Evolutionary conservation across 805 yeast species (phyloP), one percentile per base, ranked within the genome.

Genomic region (Komagataella ulmi): DNA sequence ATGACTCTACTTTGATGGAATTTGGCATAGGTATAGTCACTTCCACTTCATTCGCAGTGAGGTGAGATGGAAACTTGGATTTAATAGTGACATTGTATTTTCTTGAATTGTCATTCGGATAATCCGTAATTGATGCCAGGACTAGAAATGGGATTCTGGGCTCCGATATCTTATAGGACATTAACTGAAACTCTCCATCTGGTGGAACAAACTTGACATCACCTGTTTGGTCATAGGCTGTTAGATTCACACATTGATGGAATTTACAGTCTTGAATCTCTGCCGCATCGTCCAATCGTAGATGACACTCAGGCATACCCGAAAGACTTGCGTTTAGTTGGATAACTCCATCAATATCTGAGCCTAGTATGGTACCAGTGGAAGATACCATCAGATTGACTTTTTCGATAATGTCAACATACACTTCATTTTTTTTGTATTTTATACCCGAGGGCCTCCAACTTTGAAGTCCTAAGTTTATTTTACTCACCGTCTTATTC

Each of bases 201-300:
- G 96, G 96, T 2, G 96, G 96, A 10, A 81, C 71, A 56, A 89
- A 88, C 48, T 75, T 78, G 53, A 89, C 83, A 21, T 77, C 68
- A 45, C 85, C 70, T 23, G 83, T 81, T 18, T 72, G 61, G 54
- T 85, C 88, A 64, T 83, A 87, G 57, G 78, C 76, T 53, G 78
- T 77, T 52, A 88, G 70, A 54, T 83, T 80, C 23, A 88, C 96
- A 65, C 96, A 86, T 59, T 87, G 91, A 65, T 88, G 96, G 66
- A 88, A 85, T 56, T 84, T 87, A 58, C 86, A 81, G 63, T 88
- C 95, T 57, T 84, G 87, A 8, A 89, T 44, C 17, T 50, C 52
- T 44, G 52, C 54, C n/a, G 58, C 57, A 55, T 85, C 89, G 55
- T 81, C 80, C 49, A 91, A 72, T 0, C 91, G 95, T 62, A 90